Evolutionary conservation across 2,329 filamentous ascomycete genomes (phyloP), one percentile per base, ranked within the genome.

Genomic region (Claviceps spartinae): DNA sequence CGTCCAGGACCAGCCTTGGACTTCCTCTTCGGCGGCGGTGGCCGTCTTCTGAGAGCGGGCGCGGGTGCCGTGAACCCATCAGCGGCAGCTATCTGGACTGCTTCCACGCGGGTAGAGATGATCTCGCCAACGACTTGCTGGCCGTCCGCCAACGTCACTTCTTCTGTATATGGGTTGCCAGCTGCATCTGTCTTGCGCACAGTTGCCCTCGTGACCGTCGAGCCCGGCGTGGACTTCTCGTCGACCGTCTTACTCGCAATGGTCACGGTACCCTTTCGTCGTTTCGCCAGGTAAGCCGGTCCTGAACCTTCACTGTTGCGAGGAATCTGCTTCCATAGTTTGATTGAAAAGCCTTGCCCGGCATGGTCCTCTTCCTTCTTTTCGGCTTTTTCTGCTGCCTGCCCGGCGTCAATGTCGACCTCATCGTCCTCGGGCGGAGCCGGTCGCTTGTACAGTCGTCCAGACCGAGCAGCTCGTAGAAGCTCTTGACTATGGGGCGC

Each of bases 81-180:
- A 6, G 77, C 68, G n/a, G 77, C 77, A 5, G 75, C 74, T 41
- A 75, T 73, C 42, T 80, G 78, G 2, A 75, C 75, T 0, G 73
- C 67, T 38, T 81, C 72, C 16, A 80, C 69, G 6, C 74, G 74
- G 1, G 77, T 80, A 0, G 78, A 75, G 54, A 88, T 79, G 49
- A 95, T 83, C 63, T 95, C 89, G 52, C 88, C 88, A 56, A 91
- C 86, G 0, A 95, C 77, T 5, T 74, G 72, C 63, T 93, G 86
- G 0, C 88, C 89, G 53, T 91, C 86, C 5, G 82, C 79, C 4
- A 95, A 77, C 20, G 88, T 85, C 7, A 93, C 82, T 61, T 94
- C 88, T 65, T 93, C 88, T 2, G 91, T 83, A 55, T 86, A 88
- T 9, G 87, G 77, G 59, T 91, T 91, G 24, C 90, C 90, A 1